Evolutionary conservation across 306 rosid genomes (phyloP).

Genomic region (Phaseolus lunatus): DNA sequence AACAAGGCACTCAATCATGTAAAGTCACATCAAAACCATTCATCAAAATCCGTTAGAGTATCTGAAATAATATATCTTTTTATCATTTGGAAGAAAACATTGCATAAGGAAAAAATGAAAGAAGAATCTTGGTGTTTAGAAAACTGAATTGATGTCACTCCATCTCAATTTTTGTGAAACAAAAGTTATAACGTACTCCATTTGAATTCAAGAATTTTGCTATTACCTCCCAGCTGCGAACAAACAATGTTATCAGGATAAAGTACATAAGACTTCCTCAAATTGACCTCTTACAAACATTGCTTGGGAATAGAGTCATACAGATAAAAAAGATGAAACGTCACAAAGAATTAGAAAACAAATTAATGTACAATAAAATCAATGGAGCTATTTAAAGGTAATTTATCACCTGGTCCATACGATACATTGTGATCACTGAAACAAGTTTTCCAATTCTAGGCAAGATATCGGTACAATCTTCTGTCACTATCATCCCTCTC

Average conservation of each 20-base stretch:
- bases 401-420: conserved; percentile 39
- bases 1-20: background rate
- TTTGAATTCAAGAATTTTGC: background rate
- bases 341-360: conserved; percentile 31
- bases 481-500: conserved; percentile 85
- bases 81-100: background rate
- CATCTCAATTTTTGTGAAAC: background rate
- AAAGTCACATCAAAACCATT: too few species aligned
- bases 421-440: conserved; percentile 45
- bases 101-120: background rate
- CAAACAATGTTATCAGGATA: background rate
- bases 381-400: conserved; percentile 43
- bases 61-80: too few species aligned
- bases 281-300: background rate
- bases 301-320: background rate
- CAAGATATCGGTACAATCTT: conserved; percentile 91
- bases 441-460: conserved; percentile 48
- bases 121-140: background rate
- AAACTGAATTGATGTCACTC: background rate
- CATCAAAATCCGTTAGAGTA: too few species aligned
- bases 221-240: background rate
- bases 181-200: background rate
- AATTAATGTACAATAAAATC: conserved; percentile 50
- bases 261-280: background rate
- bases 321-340: conserved; percentile 19